phyloP scores from a whole-genome alignment of 2,329 filamentous ascomycete genomes.

The Byssochlamys sp. region DNA sequence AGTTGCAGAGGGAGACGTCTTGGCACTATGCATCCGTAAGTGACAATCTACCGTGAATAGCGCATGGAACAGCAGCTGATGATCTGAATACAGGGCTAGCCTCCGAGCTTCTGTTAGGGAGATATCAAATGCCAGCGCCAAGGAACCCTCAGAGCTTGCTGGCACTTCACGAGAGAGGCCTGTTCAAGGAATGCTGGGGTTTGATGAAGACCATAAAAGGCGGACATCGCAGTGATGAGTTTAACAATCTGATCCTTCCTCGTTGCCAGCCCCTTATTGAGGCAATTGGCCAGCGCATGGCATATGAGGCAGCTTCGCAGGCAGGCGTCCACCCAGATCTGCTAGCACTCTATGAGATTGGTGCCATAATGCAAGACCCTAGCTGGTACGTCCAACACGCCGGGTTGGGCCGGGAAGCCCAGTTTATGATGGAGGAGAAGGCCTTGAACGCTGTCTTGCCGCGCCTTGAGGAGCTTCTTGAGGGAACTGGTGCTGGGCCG shows the following conservation, averaged over 20 bases:
- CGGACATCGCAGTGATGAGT: conserved; percentile 10
- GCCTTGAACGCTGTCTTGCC: conserved; percentile 3
- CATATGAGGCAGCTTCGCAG: conserved; percentile 12
- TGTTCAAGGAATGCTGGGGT: conserved; percentile 8
- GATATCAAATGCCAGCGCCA: conserved; percentile 13
- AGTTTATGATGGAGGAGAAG: conserved; percentile 1
- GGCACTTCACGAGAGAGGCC: conserved; percentile 12
- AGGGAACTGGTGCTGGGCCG: not conserved
- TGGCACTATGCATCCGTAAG: conserved; percentile 9
- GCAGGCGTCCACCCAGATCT: conserved; percentile 7
- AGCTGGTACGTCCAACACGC: conserved; percentile 11
- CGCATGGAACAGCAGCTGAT: not conserved
- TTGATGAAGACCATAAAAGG: conserved; percentile 1
- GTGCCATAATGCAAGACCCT: conserved; percentile 6
- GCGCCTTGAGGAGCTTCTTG: conserved; percentile 1
- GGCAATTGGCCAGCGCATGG: conserved; percentile 16
- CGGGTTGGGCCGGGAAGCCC: not conserved
- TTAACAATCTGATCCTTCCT: conserved; percentile 12
- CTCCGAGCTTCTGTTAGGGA: conserved; percentile 15
- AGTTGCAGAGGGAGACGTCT: conserved; percentile 6
- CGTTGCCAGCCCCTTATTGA: conserved; percentile 9
- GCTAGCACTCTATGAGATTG: conserved; percentile 8
- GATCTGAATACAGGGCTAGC: conserved; percentile 12
- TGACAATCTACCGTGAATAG: not conserved
- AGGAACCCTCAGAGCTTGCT: conserved; percentile 6